Evolutionary conservation across 345 rosid species (phyloP).

Genomic region (Euphorbia peplus): DNA sequence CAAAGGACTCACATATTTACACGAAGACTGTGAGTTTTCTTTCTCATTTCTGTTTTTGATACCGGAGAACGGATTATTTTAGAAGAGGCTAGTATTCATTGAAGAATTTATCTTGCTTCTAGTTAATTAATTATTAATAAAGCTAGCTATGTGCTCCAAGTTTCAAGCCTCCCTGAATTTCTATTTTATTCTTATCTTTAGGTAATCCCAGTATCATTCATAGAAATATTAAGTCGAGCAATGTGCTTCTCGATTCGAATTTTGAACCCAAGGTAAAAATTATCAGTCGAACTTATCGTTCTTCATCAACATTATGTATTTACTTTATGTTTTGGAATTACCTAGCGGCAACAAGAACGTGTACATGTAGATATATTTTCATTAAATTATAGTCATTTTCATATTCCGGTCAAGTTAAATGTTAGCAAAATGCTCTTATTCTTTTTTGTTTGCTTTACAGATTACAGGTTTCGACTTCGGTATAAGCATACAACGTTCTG

Average conservation of each 20-base stretch:
- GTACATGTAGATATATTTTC: no score
- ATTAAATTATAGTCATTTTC: no score
- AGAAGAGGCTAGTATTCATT: no score
- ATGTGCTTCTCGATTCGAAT: constrained; percentile 23
- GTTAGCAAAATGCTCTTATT: background rate
- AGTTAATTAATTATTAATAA: no score
- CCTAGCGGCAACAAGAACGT: no score
- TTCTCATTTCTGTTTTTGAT: no score
- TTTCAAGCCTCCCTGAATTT: background rate
- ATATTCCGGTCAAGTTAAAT: background rate
- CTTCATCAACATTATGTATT: background rate
- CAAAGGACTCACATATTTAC: constrained; percentile 10
- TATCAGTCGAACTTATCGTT: background rate
- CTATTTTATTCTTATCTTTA: background rate
- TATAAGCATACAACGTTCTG: background rate
- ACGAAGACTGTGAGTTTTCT: constrained; percentile 16
- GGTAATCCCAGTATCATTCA: constrained; percentile 29
- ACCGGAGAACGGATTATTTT: no score
- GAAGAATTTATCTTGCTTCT: background rate
- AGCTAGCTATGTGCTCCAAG: no score
- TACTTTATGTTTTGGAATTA: no score
- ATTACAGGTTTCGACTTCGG: constrained; percentile 3
- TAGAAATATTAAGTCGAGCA: constrained; percentile 17
- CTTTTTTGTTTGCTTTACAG: background rate
- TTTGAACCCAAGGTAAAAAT: constrained; percentile 23